Base-by-base conservation (phyloP, 2,329 filamentous ascomycete species). In the Penicillium sp. region DNA sequence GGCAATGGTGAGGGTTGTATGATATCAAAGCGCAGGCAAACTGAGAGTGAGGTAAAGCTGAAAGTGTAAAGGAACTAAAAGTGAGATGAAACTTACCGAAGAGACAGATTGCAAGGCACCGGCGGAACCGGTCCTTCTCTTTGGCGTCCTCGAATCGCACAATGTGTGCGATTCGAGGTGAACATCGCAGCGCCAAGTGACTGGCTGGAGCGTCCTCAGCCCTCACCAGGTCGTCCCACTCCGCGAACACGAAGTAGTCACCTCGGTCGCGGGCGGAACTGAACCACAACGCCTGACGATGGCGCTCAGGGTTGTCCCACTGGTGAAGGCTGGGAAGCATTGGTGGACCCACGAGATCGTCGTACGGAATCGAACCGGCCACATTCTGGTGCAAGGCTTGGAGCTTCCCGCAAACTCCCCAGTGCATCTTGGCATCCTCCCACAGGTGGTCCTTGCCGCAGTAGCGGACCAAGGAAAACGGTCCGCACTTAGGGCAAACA, bases 401-500 rank as follows among this genome's bases (percentile, higher is more conserved):
- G 8, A 46, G 32, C 15, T 60, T 41, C 2, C 60, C 59, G 31
- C 70, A 72, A 21, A 50, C 29, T 1, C 39, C 2, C 72, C 74
- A 77, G 60, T 77, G 75, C 6, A 29, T n/a, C 50, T 66, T 65
- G 48, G 71, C 56, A 44, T 75, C 71, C 15, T 63, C 60, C 46
- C 71, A 59, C 6, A 75, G 60, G 51, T 77, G 74, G 21, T 67
- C 54, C 46, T 68, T 66, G 38, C 60, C 59, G 62, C 75, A 77
- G 58, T 76, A 77, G 16, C 72, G 69, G n/a, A 69, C 54, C 39
- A 60, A 59, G 9, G 72, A 73, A 56, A 64, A 70, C 1, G 75
- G 71, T 4, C 75, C 74, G 56, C 75, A 77, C 6, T 65, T 60
- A 10, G 72, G 71, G 55, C 75, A 77, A 58, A 75, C 69, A 23